These are phyloP conservation scores for Entomophthora muscae DNA, from an alignment of 371 early-diverging fungal species.

Conservation along the genomic window DNA sequence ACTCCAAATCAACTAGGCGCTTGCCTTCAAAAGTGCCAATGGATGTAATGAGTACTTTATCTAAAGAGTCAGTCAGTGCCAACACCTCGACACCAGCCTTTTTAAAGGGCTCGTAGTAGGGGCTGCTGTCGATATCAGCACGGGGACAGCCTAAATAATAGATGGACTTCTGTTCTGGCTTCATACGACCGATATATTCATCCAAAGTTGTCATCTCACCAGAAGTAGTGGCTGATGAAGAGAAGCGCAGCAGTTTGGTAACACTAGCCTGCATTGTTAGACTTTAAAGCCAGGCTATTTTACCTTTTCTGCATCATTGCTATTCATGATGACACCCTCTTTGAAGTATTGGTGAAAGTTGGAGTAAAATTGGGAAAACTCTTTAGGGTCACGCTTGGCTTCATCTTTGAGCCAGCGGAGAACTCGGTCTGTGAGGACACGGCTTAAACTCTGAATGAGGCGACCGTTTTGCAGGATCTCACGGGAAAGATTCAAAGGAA, in stretches of 20 bases:
- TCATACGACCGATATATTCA: conserved; percentile 75
- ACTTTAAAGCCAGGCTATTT: not conserved
- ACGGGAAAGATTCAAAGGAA: conserved; percentile 96
- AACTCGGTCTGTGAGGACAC: conserved; percentile 47
- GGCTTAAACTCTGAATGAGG: conserved; percentile 45
- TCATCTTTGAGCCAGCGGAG: conserved; percentile 59
- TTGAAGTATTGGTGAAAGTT: conserved; percentile 71
- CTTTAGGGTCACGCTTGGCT: conserved; percentile 41
- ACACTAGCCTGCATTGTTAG: conserved; percentile 27
- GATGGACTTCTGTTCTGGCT: conserved; percentile 79
- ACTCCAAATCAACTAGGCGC: conserved; percentile 40
- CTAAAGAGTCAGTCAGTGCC: conserved; percentile 61
- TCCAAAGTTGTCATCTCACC: conserved; percentile 58
- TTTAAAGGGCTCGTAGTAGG: conserved; percentile 76
- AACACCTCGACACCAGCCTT: conserved; percentile 63
- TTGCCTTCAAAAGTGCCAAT: conserved; percentile 55
- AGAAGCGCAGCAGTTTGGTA: conserved; percentile 70
- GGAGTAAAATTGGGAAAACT: conserved; percentile 67
- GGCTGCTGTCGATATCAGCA: conserved; percentile 57
- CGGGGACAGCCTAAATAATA: conserved; percentile 74
- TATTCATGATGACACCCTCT: conserved; percentile 78
- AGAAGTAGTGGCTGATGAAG: conserved; percentile 39
- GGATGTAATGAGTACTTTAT: conserved; percentile 78
- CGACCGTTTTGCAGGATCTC: conserved; percentile 88
- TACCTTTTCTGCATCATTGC: conserved; percentile 28